Evolutionary conservation across 2,329 filamentous ascomycete genomes (phyloP), one percentile per base, ranked within the genome.

Genomic region (Arthrobotrys pseudoclavata): DNA sequence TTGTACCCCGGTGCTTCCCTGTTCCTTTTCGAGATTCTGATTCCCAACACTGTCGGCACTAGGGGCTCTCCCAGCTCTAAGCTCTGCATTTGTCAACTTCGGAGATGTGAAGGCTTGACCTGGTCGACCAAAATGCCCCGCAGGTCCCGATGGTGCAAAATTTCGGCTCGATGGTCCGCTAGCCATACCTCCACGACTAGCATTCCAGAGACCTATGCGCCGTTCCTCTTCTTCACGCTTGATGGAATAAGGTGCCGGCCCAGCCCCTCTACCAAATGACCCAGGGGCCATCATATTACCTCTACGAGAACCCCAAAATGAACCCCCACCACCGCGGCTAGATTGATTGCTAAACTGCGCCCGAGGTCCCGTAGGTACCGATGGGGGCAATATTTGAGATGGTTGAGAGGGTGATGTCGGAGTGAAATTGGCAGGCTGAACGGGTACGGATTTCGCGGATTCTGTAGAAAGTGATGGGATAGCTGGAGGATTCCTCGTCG

Each of bases 341-440:
- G 61, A 37, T 40, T 48, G 69, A 15, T 64, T 66, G 22, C 40
- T 60, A 26, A 74, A 72, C n/a, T 45, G 70, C 5, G 71, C 71
- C 37, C 72, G 64, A 31, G 72, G 72, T 2, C 72, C 72, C 3
- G 72, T 76, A 12, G 72, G 72, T 15, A 69, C 50, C n/a, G 72
- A 70, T 15, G 61, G 72, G 29, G 72, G 72, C 10, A 76, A 18
- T 22, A 26, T 66, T 29, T 69, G 64, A 12, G 64, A 57, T 4
- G 60, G 48, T 15, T 61, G 63, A 10, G 72, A 76, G 4, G 72
- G 72, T 9, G 72, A 76, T 40, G 72, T 76, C n/a, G 72, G 72
- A 7, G 64, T 50, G 63, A 76, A 76, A 48, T 76, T 64, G 3
- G 66, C 66, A 29, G 72, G 72, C 22, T 76, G 72, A 48, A 62